Conservation (phyloP, 768 basidiomycete genomes). For the Lentinus tigrinus region DNA sequence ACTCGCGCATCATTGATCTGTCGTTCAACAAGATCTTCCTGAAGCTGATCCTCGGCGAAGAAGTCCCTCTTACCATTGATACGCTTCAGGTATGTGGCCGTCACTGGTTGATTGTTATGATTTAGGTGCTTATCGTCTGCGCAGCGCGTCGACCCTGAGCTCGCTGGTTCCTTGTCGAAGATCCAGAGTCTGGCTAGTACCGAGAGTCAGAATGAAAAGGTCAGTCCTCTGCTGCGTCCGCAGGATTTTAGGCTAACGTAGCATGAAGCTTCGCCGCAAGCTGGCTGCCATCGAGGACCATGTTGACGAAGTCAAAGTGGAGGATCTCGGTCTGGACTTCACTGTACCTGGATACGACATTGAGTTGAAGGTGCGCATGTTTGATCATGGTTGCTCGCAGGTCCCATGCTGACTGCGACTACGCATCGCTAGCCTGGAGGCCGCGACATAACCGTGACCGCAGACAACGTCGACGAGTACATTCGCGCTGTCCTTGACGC, state of each 20-base stretch:
- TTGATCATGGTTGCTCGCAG: background rate
- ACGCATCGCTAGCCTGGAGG: constrained; percentile 65
- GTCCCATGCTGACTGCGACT: constrained; percentile 5
- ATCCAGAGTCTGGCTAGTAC: constrained; percentile 65
- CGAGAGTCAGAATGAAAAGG: constrained; percentile 52
- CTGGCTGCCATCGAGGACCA: constrained; percentile 30
- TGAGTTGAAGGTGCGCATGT: constrained; percentile 68
- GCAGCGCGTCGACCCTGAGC: constrained; percentile 79
- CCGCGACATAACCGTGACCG: constrained; percentile 74
- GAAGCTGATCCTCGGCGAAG: constrained; percentile 83
- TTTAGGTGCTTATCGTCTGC: background rate
- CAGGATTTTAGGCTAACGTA: background rate
- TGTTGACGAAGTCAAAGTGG: constrained; percentile 50
- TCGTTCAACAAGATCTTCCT: constrained; percentile 95
- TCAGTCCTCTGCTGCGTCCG: constrained; percentile 23
- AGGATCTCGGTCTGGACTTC: constrained; percentile 93
- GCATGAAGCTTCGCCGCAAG: constrained; percentile 25
- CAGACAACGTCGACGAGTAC: constrained; percentile 88
- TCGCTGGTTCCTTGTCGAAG: constrained; percentile 84
- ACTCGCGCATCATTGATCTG: constrained; percentile 96
- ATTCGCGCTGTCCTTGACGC: constrained; percentile 83
- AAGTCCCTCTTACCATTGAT: constrained; percentile 80
- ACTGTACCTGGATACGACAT: constrained; percentile 96
- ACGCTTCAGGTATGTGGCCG: constrained; percentile 63
- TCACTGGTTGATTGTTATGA: background rate